Evolutionary conservation across 2,329 filamentous ascomycete genomes (phyloP), one percentile per base, ranked within the genome.

Genomic region (Botrytis deweyae): DNA sequence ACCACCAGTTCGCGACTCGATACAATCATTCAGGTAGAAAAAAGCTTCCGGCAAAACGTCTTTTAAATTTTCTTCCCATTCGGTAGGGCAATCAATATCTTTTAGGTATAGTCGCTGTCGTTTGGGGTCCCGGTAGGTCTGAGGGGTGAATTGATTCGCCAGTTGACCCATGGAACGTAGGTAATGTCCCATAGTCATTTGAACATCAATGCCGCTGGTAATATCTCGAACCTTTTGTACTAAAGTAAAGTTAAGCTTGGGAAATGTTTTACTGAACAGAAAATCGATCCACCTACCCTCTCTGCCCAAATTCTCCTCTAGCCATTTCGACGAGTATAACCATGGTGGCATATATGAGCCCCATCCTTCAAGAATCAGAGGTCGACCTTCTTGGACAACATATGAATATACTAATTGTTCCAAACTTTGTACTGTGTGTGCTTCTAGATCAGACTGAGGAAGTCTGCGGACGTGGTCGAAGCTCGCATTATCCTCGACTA

Each of bases 41-140:
- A 98, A 84, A n/a, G 87, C 90, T 0, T 91, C 88, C 0, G 95
- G 95, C 8, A 98, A 91, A 44, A 93, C 85, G 68, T 92, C 91
- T 77, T 90, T 89, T 29, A 99, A 84, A 74, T 93, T 91, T 42
- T 95, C 88, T 70, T 91, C 90, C 96, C 96, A 99, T 74, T 95
- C 90, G 1, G 88, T 84, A 0, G 96, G 96, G 78, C 95, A 98
- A 81, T 99, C 96, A 74, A 99, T 98, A 80, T 99, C 96, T 80
- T 99, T 99, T 38, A 98, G 84, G 81, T 99, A 99, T 2, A 98
- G 89, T 20, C 96, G 90, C 81, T 99, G 96, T 36, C 93, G 87
- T 55, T 89, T 88, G 75, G 93, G 90, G 76, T 97, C 92, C 74
- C 91, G 91, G 81, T 92, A 97, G 76, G 93, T 95, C 65, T 86